Conservation (phyloP, 176 grass and related monocot genomes). For the Oryza officinalis region DNA sequence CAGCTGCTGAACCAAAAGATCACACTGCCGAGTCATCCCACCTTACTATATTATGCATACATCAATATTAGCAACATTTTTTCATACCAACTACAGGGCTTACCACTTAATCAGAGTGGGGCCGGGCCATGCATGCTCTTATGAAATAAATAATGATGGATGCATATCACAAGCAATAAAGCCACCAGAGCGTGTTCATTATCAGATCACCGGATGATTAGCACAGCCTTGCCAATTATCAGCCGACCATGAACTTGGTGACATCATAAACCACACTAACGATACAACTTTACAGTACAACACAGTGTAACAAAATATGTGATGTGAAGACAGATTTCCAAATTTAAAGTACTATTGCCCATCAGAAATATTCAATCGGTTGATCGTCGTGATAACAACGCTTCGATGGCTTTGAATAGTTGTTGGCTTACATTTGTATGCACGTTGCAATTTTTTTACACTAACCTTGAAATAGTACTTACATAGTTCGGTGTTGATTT, state of each 20-base stretch:
- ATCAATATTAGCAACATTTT: no score
- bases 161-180: neutral
- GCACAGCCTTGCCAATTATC: neutral
- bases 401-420: slow-evolving; percentile 1
- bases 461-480: neutral
- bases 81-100: neutral
- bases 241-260: neutral
- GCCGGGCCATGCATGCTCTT: neutral
- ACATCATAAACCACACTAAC: neutral
- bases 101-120: neutral
- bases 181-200: neutral
- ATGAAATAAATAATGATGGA: neutral
- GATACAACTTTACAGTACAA: neutral
- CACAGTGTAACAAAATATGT: no score
- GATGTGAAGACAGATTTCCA: no score
- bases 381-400: neutral
- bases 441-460: neutral
- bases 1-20: slow-evolving; percentile 50
- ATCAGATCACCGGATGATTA: neutral
- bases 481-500: neutral
- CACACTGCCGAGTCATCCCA: slow-evolving; percentile 36
- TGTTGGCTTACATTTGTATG: neutral
- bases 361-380: neutral
- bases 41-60: neutral
- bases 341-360: neutral